Base-by-base conservation (phyloP, 306 rosid genomes). In the Chamaecrista fasciculata region DNA sequence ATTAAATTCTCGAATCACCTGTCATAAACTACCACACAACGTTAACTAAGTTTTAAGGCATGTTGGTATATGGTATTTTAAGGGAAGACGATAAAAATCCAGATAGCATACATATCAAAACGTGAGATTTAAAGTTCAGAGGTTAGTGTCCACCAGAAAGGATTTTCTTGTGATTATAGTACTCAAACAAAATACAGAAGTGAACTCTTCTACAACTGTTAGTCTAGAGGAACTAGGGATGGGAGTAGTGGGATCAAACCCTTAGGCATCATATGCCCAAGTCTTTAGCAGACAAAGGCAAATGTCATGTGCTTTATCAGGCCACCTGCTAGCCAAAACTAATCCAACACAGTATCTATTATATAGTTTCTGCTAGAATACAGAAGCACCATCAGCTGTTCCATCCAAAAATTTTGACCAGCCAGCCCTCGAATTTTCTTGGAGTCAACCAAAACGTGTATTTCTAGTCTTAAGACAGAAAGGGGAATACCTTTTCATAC, bases 1-100 rank as follows among this genome's bases (percentile, higher is more conserved):
- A 89, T 91, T 88, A 82, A 95, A 95, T 80, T 95, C 99, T 53
- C 99, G 80, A 76, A 95, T 95, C 70, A 95, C 92, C 97, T 95
- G 87, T 20, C 46, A 53, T 37, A 73, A 80, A 70, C 60, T 63
- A 85, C 57, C 74, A 53, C 71, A 69, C 48, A 58, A 71, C 73
- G 78, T 78, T 77, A 72, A n/a, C n/a, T n/a, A n/a, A n/a, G n/a
- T n/a, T n/a, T n/a, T n/a, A 46, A 65, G 74, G 69, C 61, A 70
- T 29, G 15, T 66, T 66, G 46, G 61, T 18, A 70, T 66, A 24
- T 10, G 53, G 63, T 44, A 48, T n/a, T 21, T 53, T 3, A 47
- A 53, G 21, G 10, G 31, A 19, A 37, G 36, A 24, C 16, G 48
- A 61, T 8, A 49, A 66, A 53, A 76, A n/a, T 28, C 49, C 66